These are phyloP conservation scores for Geranium rotundifolium DNA, from an alignment of 345 rosid species.

Conservation along the genomic window DNA sequence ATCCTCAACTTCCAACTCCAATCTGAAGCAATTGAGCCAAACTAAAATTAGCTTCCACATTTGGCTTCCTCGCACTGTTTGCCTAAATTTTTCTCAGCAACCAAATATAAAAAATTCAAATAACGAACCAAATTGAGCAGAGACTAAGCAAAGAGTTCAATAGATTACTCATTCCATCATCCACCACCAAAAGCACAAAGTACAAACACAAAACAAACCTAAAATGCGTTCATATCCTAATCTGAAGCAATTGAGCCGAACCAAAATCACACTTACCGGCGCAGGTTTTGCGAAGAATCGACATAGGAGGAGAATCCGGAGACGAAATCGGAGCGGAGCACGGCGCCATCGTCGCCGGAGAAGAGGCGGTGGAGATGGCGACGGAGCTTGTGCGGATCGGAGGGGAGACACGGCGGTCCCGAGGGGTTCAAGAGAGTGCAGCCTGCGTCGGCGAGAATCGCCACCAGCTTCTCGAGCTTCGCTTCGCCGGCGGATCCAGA, in stretches of 20 bases:
- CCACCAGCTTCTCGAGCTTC: slow-evolving; percentile 35
- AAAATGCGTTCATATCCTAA: not conserved
- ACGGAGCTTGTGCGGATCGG: slow-evolving; percentile 50
- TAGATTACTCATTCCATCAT: not conserved
- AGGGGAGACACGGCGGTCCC: slow-evolving; percentile 58
- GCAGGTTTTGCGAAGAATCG: slow-evolving; percentile 42
- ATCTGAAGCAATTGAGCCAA: not conserved
- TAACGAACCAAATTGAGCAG: not conserved
- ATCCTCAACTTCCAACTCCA: not conserved
- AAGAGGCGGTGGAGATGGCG: slow-evolving; percentile 44
- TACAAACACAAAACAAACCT: not conserved
- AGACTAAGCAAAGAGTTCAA: not conserved
- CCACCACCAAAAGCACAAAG: not conserved
- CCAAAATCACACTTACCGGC: slow-evolving; percentile 23
- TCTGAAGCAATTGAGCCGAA: not conserved
- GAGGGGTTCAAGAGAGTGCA: slow-evolving; percentile 52
- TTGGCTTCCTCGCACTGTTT: not conserved
- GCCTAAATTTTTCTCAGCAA: not conserved
- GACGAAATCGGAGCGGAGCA: slow-evolving; percentile 39
- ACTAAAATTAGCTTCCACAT: not conserved
- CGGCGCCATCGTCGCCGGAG: slow-evolving; percentile 18
- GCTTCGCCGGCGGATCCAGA: not conserved
- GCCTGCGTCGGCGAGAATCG: slow-evolving; percentile 62
- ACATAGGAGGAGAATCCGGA: slow-evolving; percentile 41
- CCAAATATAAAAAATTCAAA: too few species aligned